A percentile compares a stretch with the other conserved stretches of the same genome.
Evolutionary conservation across 2,329 filamentous ascomycete genomes (phyloP).

Genomic region (Fusarium pininemorale): DNA sequence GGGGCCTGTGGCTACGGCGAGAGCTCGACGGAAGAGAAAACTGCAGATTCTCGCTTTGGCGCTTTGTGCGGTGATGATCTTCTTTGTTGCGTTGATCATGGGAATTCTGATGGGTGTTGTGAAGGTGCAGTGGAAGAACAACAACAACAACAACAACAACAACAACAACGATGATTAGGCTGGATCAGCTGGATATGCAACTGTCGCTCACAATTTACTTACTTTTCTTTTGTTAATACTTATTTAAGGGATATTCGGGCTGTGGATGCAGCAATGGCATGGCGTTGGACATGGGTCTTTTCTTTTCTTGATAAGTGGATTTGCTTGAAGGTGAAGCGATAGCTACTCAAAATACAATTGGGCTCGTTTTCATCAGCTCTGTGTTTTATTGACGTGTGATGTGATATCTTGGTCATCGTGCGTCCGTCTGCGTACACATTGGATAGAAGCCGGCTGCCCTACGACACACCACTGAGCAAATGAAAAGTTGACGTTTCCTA

Average conservation of each 20-base stretch:
- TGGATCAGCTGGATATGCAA: neutral
- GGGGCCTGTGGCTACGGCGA: conserved; percentile 37
- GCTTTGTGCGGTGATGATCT: conserved; percentile 34
- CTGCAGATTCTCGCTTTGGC: conserved; percentile 36
- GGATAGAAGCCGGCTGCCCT: no score
- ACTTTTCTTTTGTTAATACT: neutral
- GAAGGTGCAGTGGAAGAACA: conserved; percentile 32
- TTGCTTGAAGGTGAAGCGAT: neutral
- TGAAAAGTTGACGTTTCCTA: neutral
- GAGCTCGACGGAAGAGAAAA: conserved; percentile 33
- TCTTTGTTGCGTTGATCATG: conserved; percentile 39
- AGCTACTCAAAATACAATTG: neutral
- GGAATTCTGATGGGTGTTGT: conserved; percentile 42
- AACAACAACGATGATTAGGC: conserved; percentile 12
- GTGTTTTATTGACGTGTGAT: no score
- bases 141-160: conserved; percentile 4
- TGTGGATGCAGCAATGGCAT: neutral
- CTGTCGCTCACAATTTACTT: neutral
- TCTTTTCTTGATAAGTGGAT: neutral
- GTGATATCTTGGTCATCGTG: neutral
- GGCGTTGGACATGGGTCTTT: conserved; percentile 5
- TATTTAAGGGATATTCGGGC: neutral
- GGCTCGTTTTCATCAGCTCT: no score
- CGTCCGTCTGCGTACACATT: neutral
- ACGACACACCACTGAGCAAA: neutral